Evolutionary conservation across 192 early-diverging fungal genomes (phyloP).

Genomic region (Cladochytrium replicatum): DNA sequence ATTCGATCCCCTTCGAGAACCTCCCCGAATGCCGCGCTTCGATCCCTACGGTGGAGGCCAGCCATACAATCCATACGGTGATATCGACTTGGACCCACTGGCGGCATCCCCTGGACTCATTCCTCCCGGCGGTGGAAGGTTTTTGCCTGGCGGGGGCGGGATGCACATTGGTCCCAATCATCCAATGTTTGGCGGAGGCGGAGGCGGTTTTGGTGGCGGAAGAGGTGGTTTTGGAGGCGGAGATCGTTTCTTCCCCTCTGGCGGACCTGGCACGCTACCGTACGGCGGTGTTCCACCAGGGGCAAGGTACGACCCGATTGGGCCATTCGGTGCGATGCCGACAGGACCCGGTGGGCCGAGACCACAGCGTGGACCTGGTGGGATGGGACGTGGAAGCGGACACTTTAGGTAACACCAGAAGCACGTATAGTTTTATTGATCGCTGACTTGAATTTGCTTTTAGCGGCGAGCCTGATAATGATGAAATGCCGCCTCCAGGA

Average conservation of each 20-base stretch:
- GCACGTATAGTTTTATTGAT: slow-evolving; percentile 12
- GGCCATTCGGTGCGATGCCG: slow-evolving; percentile 58
- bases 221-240: slow-evolving; percentile 20
- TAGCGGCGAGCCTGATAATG: slow-evolving; percentile 63
- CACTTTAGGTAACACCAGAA: slow-evolving; percentile 10
- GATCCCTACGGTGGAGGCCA: background rate
- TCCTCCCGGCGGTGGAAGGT: slow-evolving; percentile 27
- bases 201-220: slow-evolving; percentile 34
- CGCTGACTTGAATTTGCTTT: slow-evolving; percentile 1
- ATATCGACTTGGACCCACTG: slow-evolving; percentile 64
- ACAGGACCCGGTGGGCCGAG: slow-evolving; percentile 26
- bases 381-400: slow-evolving; percentile 22
- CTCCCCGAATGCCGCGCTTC: background rate
- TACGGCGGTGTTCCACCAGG: slow-evolving; percentile 48
- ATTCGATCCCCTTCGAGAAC: background rate
- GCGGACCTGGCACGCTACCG: slow-evolving; percentile 38
- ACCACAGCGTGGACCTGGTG: slow-evolving; percentile 13
- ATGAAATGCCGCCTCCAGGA: slow-evolving; percentile 61
- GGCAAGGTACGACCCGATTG: slow-evolving; percentile 87
- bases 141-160: slow-evolving; percentile 51
- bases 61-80: slow-evolving; percentile 60
- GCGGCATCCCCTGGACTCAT: slow-evolving; percentile 33
- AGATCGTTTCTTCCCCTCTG: slow-evolving; percentile 33
- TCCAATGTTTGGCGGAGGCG: slow-evolving; percentile 71
- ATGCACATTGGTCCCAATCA: slow-evolving; percentile 84